A percentile compares a stretch with the other conserved stretches of the same genome.
Evolutionary conservation across 2,329 filamentous ascomycete species (phyloP).

Genomic region (Aspergillus intermedius): DNA sequence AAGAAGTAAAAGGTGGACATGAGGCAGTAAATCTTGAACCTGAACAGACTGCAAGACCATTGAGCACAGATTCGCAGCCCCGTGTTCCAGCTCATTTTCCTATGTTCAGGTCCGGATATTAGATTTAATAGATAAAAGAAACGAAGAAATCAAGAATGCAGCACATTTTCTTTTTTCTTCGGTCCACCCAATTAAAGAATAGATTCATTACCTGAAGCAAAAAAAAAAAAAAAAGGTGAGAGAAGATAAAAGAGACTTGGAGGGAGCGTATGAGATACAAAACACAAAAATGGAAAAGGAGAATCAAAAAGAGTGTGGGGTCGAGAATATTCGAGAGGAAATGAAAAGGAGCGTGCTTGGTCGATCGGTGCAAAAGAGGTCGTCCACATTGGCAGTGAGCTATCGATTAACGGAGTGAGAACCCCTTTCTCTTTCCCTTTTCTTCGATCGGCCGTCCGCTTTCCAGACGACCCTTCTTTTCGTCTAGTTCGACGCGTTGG

Average conservation of each 20-base stretch:
- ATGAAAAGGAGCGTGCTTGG: constrained; percentile 20
- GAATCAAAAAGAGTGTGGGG: constrained; percentile 13
- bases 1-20: constrained; percentile 30
- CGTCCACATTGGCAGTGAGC: constrained; percentile 5
- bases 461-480: constrained; percentile 95
- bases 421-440: constrained; percentile 98
- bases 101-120: constrained; percentile 17
- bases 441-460: constrained; percentile 93
- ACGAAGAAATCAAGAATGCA: constrained; percentile 4
- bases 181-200: constrained; percentile 20
- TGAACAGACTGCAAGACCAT: constrained; percentile 7
- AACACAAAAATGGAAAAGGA: constrained; percentile 14
- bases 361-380: constrained; percentile 19
- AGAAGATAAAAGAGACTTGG: constrained; percentile 16
- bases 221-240: constrained; percentile 7
- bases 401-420: constrained; percentile 78
- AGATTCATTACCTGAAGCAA: constrained; percentile 28
- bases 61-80: not conserved
- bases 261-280: constrained; percentile 28
- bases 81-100: constrained; percentile 19
- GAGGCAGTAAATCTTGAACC: constrained; percentile 15
- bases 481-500: constrained; percentile 89
- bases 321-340: constrained; percentile 9
- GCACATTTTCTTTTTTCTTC: constrained; percentile 20
- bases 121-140: constrained; percentile 13